A percentile compares a stretch with the other conserved stretches of the same genome.
Conservation (phyloP, 257 asterid species). For the Fraxinus pennsylvanica region DNA sequence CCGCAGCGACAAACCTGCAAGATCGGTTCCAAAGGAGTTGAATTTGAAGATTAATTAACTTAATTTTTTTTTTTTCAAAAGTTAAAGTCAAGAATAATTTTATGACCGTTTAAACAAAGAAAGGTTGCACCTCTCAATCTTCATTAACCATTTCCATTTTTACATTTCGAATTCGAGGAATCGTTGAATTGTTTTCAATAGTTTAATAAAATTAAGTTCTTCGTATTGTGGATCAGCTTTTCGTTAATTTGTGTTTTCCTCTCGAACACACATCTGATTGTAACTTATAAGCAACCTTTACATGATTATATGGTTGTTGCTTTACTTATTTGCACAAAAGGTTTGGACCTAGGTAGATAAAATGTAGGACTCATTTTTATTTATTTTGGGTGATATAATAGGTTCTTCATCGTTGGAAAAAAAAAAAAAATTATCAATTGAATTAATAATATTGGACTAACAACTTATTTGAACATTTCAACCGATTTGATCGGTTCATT, state of each 20-base stretch:
- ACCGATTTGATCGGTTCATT: conserved; percentile 33
- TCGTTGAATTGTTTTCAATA: background rate
- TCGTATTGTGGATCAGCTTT: background rate
- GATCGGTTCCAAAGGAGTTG: conserved; percentile 44
- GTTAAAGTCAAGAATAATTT: background rate
- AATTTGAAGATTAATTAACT: conserved; percentile 11
- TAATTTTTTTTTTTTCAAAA: too few relatives aligned
- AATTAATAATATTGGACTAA: conserved; percentile 15
- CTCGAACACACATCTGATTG: background rate
- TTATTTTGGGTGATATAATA: background rate
- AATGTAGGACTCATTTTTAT: background rate
- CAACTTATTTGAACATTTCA: conserved; percentile 35
- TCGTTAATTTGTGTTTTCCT: background rate
- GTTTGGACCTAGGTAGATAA: background rate
- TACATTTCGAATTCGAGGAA: too few relatives aligned
- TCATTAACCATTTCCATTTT: too few relatives aligned
- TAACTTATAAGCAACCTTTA: conserved; percentile 29
- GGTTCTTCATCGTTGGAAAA: conserved; percentile 6
- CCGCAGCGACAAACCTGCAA: conserved; percentile 56
- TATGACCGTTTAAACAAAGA: background rate
- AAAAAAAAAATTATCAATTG: background rate
- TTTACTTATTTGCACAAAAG: background rate
- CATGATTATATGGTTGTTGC: conserved; percentile 24
- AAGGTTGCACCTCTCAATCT: too few relatives aligned
- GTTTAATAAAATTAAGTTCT: background rate